Evolutionary conservation across 2,329 filamentous ascomycete species (phyloP).

Genomic region (Colletotrichum lindemuthianum): DNA sequence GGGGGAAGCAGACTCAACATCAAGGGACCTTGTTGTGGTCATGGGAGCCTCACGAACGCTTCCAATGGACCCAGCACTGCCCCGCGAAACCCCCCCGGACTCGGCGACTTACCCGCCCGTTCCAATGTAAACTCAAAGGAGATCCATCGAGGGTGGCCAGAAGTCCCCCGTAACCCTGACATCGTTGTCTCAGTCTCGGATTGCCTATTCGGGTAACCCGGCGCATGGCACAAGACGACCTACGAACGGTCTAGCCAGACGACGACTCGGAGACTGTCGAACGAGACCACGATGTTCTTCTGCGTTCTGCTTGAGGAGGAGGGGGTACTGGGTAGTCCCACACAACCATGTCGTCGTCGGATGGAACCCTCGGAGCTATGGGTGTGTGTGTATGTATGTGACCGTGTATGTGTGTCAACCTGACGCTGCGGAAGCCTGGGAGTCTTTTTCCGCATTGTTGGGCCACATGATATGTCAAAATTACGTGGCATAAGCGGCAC

Average conservation of each 20-base stretch:
- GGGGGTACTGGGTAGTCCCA: too few species aligned
- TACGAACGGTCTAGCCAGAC: background rate
- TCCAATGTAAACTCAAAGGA: background rate
- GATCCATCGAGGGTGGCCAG: slow-evolving; percentile 1
- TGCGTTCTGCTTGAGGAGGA: too few species aligned
- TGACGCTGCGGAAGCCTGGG: too few species aligned
- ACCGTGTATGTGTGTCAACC: too few species aligned
- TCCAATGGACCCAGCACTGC: slow-evolving; percentile 3
- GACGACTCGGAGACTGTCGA: background rate
- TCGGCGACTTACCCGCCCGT: background rate
- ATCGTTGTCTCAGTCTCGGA: slow-evolving; percentile 10
- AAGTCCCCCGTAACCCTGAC: background rate
- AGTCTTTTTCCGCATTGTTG: too few species aligned
- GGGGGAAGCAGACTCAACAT: slow-evolving; percentile 7
- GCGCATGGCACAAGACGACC: slow-evolving; percentile 9
- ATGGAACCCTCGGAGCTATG: too few species aligned
- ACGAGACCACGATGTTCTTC: background rate
- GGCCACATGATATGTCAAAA: too few species aligned
- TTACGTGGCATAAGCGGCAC: too few species aligned
- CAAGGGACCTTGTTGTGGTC: background rate
- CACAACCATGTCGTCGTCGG: too few species aligned
- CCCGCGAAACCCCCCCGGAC: slow-evolving; percentile 20
- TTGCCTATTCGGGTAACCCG: slow-evolving; percentile 30
- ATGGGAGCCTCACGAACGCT: slow-evolving; percentile 1
- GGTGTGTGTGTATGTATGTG: too few species aligned